Evolutionary conservation across 1,139 yeast genomes (phyloP).

Genomic region (Spencermartinsiella ligniputridi): DNA sequence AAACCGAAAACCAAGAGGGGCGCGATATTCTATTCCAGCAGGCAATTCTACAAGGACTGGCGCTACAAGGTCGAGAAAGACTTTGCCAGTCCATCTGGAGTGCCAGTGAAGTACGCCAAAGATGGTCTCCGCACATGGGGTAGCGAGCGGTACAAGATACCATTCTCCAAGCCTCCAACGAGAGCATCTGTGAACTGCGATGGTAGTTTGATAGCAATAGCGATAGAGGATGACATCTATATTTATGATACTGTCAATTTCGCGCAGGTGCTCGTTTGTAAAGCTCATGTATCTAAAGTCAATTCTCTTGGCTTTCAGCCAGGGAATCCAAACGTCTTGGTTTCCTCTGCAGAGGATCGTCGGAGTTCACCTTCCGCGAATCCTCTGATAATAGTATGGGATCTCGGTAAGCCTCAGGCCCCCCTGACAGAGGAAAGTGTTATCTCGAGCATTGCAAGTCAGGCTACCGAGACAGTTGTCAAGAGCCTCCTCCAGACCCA

Average conservation of each 20-base stretch:
- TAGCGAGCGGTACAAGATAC: background rate
- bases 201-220: background rate
- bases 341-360: background rate
- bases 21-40: background rate
- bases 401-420: background rate
- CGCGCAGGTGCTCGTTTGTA: background rate
- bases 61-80: background rate
- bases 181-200: background rate
- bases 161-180: background rate
- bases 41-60: constrained; percentile 2
- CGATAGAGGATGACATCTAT: background rate
- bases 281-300: background rate
- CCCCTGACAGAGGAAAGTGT: background rate
- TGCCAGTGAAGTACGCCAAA: background rate
- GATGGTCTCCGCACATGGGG: background rate
- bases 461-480: background rate
- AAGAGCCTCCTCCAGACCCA: background rate
- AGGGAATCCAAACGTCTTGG: background rate
- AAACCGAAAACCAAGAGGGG: background rate
- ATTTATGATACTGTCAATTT: background rate
- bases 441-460: background rate
- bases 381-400: background rate
- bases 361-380: background rate
- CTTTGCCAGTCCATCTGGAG: background rate
- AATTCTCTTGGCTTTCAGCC: background rate